Evolutionary conservation across 2,329 filamentous ascomycete species (phyloP), one percentile per base, ranked within the genome.

Genomic region (Hortaea sp.): DNA sequence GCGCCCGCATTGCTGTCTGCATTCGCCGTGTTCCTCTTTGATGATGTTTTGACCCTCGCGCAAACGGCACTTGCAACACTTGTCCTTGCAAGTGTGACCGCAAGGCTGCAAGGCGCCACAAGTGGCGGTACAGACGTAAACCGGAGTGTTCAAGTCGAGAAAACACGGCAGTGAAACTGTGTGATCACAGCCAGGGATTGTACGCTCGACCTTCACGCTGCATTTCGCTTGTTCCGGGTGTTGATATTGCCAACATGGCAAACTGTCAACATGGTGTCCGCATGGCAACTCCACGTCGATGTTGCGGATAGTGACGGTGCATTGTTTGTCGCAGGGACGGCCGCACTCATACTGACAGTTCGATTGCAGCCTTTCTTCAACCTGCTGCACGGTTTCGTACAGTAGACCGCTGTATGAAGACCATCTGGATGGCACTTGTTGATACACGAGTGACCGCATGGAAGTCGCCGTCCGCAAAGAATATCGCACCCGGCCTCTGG

Each of bases 401-500:
- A 75, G 28, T 59, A 50, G 11, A 69, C 63, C 3, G 61, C 65
- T n/a, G 64, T 51, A 46, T 74, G 72, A 5, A 74, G 57, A 10
- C 56, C 43, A 3, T 67, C 58, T 0, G 70, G 66, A 53, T 75
- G 71, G 44, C 72, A 75, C 47, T 66, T 68, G 29, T 63, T 61
- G 6, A 54, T 50, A 50, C 72, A 75, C 2, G 61, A 47, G 57
- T 75, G 71, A 0, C 71, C 72, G 44, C 72, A 75, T 9, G n/a
- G n/a, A n/a, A 75, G 61, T 10, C 65, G 62, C 29, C 64, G 58
- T 4, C 50, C 66, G 49, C 81, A 85, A 1, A 61, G 61, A 10
- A 70, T 57, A 39, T 59, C 57, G 52, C 81, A 85, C 0, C 82
- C 82, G 37, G 79, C 79, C 58, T 85, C 81, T 0, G 81, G 82